Conservation (phyloP, 495 filamentous ascomycete genomes). For the Tuber brumale region DNA sequence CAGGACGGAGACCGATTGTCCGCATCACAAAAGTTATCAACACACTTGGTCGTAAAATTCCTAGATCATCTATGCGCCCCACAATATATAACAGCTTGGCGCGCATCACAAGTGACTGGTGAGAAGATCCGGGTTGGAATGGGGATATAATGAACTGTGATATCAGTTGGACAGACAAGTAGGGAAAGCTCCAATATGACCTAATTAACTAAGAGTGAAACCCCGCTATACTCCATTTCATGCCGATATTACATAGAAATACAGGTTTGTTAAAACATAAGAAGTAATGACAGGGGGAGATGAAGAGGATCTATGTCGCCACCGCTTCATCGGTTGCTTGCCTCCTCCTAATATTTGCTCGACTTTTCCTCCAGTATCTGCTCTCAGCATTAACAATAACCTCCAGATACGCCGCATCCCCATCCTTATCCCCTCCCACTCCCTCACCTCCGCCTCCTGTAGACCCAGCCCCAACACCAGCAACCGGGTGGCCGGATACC, state of each 20-base stretch:
- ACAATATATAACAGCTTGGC: background rate
- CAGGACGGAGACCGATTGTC: background rate
- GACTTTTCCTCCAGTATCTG: constrained; percentile 44
- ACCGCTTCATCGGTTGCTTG: constrained; percentile 18
- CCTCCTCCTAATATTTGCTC: constrained; percentile 18
- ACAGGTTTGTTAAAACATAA: background rate
- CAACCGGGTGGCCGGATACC: background rate
- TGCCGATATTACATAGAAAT: constrained; percentile 5
- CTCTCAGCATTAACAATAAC: constrained; percentile 46
- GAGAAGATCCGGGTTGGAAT: background rate
- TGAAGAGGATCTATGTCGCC: constrained; percentile 13
- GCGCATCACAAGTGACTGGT: background rate
- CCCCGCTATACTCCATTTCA: background rate
- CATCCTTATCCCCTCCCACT: constrained; percentile 19
- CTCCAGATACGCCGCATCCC: constrained; percentile 31
- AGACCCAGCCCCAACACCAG: constrained; percentile 9
- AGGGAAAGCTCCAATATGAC: constrained; percentile 1
- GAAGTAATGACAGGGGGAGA: background rate
- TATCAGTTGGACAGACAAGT: background rate
- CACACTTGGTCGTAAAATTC: background rate
- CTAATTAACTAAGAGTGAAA: background rate
- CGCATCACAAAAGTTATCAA: background rate
- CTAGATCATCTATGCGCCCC: background rate
- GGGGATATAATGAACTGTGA: background rate
- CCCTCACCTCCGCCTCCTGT: constrained; percentile 12